Conservation (phyloP, 1,139 yeast genomes). For the Barnettozyma hawaiiensis region DNA sequence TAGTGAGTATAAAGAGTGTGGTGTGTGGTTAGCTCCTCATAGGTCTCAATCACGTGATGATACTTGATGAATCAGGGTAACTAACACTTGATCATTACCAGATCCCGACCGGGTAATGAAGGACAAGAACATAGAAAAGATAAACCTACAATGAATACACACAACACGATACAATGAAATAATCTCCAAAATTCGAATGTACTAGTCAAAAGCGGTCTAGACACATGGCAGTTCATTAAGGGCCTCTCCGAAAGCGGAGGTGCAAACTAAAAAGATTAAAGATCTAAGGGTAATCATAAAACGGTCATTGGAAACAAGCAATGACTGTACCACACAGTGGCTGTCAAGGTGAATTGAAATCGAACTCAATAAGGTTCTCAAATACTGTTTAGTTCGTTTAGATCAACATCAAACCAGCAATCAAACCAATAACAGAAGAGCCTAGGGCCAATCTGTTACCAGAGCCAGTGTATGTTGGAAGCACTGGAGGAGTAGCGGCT, state of each 20-base stretch:
- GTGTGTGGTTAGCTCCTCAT: no score
- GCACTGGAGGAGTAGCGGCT: not conserved
- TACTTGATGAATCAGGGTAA: no score
- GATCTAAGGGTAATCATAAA: not conserved
- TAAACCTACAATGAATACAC: no score
- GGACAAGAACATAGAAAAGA: no score
- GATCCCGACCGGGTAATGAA: no score
- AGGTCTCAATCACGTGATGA: no score
- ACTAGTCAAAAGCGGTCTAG: not conserved
- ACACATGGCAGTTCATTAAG: not conserved
- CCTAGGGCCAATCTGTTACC: conserved; percentile 4
- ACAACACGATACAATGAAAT: no score
- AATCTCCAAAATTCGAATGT: no score
- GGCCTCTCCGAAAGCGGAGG: not conserved
- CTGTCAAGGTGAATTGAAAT: not conserved
- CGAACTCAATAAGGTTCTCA: not conserved
- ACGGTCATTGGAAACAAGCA: not conserved
- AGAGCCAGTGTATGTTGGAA: conserved; percentile 5
- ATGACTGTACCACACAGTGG: not conserved
- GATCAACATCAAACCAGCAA: conserved; percentile 4
- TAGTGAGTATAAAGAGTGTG: no score
- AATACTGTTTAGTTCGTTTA: not conserved
- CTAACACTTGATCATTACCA: no score
- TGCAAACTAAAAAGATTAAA: not conserved
- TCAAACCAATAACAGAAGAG: not conserved